Evolutionary conservation across 768 basidiomycete species (phyloP).

Genomic region (Dioszegia hungarica): DNA sequence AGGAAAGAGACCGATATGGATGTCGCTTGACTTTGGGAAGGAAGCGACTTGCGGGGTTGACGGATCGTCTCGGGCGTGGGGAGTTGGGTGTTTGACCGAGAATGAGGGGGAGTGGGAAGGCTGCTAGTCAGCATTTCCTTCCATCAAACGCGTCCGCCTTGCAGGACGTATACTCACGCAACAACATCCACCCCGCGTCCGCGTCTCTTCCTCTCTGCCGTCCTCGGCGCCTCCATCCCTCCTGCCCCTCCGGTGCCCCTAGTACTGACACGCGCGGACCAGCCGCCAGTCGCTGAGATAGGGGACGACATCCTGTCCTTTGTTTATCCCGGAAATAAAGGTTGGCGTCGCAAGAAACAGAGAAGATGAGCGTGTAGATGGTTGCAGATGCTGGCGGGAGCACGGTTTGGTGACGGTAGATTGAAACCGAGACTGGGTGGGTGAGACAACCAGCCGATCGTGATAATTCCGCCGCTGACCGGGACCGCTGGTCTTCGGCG

Average conservation of each 20-base stretch:
- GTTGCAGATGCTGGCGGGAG: too few species aligned
- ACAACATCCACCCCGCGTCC: slow-evolving; percentile 26
- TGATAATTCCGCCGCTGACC: too few species aligned
- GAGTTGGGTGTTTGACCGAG: slow-evolving; percentile 18
- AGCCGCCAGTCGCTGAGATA: slow-evolving; percentile 23
- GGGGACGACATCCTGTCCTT: slow-evolving; percentile 11
- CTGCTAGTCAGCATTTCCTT: slow-evolving; percentile 8
- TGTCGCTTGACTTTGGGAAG: too few species aligned
- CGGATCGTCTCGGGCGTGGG: slow-evolving; percentile 35
- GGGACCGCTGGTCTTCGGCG: too few species aligned
- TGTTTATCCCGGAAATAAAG: background rate
- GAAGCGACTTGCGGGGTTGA: slow-evolving; percentile 18
- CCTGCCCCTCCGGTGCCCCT: too few species aligned
- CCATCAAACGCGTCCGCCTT: background rate
- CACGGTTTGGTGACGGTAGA: too few species aligned
- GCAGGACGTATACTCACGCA: slow-evolving; percentile 14
- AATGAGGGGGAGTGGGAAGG: slow-evolving; percentile 26
- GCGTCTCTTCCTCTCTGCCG: slow-evolving; percentile 28
- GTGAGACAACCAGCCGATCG: too few species aligned
- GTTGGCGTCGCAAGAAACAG: too few species aligned
- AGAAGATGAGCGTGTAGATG: too few species aligned
- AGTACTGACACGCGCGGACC: slow-evolving; percentile 23
- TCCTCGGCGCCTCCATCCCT: slow-evolving; percentile 13
- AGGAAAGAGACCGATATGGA: slow-evolving; percentile 6
- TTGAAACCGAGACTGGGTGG: too few species aligned